Percentiles rank a stretch among this genome's conserved stretches.
Conservation (phyloP, 129 eudicot genomes). For the Tagetes patula region DNA sequence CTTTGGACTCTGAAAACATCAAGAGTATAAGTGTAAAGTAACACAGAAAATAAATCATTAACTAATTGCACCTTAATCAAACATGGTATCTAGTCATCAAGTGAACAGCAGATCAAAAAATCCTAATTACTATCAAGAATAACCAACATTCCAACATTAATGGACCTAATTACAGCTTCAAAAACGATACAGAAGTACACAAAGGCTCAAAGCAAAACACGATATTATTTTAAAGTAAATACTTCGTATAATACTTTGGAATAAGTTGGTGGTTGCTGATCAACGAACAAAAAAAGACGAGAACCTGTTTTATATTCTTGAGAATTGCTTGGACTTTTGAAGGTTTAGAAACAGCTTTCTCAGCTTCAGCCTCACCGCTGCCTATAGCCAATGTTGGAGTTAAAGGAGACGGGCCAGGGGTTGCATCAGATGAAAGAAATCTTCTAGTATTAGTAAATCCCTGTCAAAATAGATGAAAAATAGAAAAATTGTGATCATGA, state of each 20-base stretch:
- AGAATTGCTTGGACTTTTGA: constrained; percentile 77
- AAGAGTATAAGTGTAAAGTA: background rate
- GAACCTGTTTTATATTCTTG: constrained; percentile 81
- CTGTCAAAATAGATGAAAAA: constrained; percentile 39
- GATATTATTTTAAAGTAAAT: background rate
- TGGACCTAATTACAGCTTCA: background rate
- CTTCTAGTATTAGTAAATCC: constrained; percentile 71
- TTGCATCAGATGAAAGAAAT: constrained; percentile 67
- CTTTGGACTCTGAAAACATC: constrained; percentile 83
- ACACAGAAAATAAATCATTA: background rate
- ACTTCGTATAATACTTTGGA: background rate
- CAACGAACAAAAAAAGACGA: background rate
- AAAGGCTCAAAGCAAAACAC: background rate
- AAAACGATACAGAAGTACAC: background rate
- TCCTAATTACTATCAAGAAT: background rate
- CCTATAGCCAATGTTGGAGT: constrained; percentile 59
- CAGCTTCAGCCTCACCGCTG: constrained; percentile 63
- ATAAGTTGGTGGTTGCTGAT: background rate
- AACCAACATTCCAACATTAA: constrained; percentile 6
- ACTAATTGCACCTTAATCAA: background rate
- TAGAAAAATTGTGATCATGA: too few species aligned
- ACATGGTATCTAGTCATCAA: background rate
- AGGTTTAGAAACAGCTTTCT: constrained; percentile 66
- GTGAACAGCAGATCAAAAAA: background rate
- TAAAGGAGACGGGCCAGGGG: constrained; percentile 77